Conservation (phyloP, 2,329 filamentous ascomycete species). For the Botryotinia calthae region DNA sequence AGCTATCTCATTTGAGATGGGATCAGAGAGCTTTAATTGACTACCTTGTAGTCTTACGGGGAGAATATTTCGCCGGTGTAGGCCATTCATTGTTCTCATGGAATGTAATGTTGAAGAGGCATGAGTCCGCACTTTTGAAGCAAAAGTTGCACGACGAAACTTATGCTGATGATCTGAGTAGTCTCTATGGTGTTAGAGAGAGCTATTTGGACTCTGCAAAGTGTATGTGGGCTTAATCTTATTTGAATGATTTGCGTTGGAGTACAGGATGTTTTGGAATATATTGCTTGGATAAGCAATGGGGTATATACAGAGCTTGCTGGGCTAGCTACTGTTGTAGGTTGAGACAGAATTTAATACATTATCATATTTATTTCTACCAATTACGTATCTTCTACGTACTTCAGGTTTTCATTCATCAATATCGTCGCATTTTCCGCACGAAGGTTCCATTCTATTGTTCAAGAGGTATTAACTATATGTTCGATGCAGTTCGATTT, state of each 20-base stretch:
- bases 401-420: background rate
- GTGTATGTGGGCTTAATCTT: constrained; percentile 21
- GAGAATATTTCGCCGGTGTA: constrained; percentile 45
- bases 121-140: constrained; percentile 22
- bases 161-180: constrained; percentile 20
- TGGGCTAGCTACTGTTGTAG: constrained; percentile 1
- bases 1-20: constrained; percentile 43
- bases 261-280: constrained; percentile 4
- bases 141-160: constrained; percentile 9
- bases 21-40: constrained; percentile 51
- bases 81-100: constrained; percentile 48
- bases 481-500: background rate
- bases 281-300: background rate
- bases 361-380: background rate
- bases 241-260: background rate
- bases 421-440: background rate
- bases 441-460: background rate
- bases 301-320: background rate
- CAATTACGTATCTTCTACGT: background rate
- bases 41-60: constrained; percentile 48
- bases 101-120: constrained; percentile 43
- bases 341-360: background rate
- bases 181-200: constrained; percentile 17
- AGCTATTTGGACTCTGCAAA: constrained; percentile 20
- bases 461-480: background rate